Base-by-base conservation (phyloP, 2,329 filamentous ascomycete species). In the Tolypocladium album region DNA sequence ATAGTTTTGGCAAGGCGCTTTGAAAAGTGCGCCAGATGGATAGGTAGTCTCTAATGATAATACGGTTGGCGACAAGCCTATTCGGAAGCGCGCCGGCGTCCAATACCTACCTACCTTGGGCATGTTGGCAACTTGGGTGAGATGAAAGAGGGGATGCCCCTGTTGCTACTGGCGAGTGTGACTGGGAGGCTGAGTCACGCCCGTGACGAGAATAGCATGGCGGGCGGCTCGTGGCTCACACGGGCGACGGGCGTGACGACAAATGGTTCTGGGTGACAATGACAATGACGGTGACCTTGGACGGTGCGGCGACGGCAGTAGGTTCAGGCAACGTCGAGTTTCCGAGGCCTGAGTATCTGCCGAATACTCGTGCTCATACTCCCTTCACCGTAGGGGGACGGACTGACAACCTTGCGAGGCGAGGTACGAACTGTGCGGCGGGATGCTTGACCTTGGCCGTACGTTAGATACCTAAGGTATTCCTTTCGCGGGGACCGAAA, bases 21-120 rank as follows among this genome's bases (percentile, higher is more conserved):
- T 42, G 50, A 57, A 38, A 39, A 34, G 55, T 52, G 59, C 45
- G 52, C 50, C 55, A 36, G 39, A 64, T 58, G 61, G 45, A 63
- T 59, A 52, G 40, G 47, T 64, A 62, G 60, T 63, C 58, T 53
- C 56, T 65, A 65, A 65, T 65, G 58, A 43, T 64, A 64, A 64
- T 64, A 56, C 27, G 27, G 27, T 31, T 3, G 59, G 56, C 20
- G 47, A 57, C 42, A 20, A 38, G 50, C 15, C 31, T 13, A 38
- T 22, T 27, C 5, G 50, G 31, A 36, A n/a, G 7, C 17, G 27
- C 20, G 27, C 15, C 27, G 27, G 20, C 12, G 3, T 40, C 12
- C 22, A 50, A 17, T 20, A 24, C 47, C 27, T 17, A 5, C 15
- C 8, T 34, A 31, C 27, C 27, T 31, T 3, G 27, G 27, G 27